Conservation (phyloP, 1,139 yeast species). For the Candida tropicalis region DNA sequence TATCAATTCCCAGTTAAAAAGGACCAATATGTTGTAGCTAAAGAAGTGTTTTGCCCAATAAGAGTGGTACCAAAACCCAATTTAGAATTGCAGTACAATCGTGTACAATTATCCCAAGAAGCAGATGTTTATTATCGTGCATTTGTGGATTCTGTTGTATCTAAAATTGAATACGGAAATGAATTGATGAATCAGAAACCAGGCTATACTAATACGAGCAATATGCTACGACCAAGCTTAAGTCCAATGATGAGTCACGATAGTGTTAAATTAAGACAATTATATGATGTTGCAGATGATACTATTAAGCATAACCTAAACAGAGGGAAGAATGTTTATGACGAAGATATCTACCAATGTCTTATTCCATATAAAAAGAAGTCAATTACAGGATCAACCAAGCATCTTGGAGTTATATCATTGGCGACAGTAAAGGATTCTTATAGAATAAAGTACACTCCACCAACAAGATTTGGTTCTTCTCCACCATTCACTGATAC, state of each 20-base stretch:
- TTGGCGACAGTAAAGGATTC: conserved; percentile 39
- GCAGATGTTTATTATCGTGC: conserved; percentile 37
- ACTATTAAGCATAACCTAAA: conserved; percentile 21
- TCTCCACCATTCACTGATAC: conserved; percentile 18
- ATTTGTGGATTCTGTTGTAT: conserved; percentile 34
- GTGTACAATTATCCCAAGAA: conserved; percentile 24
- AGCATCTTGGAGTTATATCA: conserved; percentile 37
- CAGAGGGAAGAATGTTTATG: conserved; percentile 15
- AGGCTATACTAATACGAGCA: not conserved
- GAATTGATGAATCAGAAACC: conserved; percentile 18
- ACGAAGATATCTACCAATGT: conserved; percentile 35
- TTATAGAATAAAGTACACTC: conserved; percentile 33
- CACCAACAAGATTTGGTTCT: conserved; percentile 31
- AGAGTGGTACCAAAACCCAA: conserved; percentile 39
- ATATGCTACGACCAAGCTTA: conserved; percentile 9
- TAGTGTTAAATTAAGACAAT: conserved; percentile 33
- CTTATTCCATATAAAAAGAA: conserved; percentile 38
- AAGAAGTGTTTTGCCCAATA: conserved; percentile 35
- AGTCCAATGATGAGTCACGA: conserved; percentile 16
- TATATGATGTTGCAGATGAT: conserved; percentile 28
- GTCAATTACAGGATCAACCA: conserved; percentile 37
- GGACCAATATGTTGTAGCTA: conserved; percentile 44
- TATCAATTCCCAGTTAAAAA: conserved; percentile 23
- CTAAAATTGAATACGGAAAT: conserved; percentile 34
- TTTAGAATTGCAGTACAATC: conserved; percentile 25